phyloP scores from a whole-genome alignment of 1,139 yeast genomes.

The Meyerozyma guilliermondii region DNA sequence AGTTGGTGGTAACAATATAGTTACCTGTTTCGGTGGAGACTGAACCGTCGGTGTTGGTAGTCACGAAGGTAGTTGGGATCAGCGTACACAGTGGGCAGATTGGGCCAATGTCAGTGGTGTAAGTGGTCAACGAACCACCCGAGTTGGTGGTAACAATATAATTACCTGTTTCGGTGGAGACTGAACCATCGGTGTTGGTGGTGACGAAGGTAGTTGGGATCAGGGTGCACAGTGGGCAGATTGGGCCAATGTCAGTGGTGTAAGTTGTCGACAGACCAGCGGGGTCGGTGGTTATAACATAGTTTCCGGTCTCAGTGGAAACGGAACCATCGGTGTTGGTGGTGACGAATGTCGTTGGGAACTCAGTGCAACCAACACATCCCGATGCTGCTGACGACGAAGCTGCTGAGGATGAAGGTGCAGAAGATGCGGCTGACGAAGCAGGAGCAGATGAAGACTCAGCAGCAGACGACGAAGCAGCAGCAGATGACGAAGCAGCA shows the following conservation, averaged over 20 bases:
- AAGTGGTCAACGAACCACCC: neutral
- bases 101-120: neutral
- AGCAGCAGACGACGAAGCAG: too few species aligned
- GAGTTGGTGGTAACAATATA: slow-evolving; percentile 5
- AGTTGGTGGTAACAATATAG: slow-evolving; percentile 1
- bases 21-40: slow-evolving; percentile 1
- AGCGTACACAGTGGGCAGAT: neutral
- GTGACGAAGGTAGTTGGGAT: slow-evolving; percentile 5
- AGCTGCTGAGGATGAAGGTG: too few species aligned
- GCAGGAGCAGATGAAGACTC: too few species aligned
- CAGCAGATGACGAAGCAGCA: neutral
- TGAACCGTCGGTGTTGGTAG: slow-evolving; percentile 3
- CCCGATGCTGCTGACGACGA: too few species aligned
- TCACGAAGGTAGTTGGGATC: neutral
- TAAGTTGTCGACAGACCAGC: neutral
- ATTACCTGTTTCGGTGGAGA: slow-evolving; percentile 5
- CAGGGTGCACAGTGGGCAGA: slow-evolving; percentile 4
- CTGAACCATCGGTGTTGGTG: slow-evolving; percentile 6
- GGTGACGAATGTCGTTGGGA: slow-evolving; percentile 1
- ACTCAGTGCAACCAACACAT: neutral
- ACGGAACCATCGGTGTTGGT: slow-evolving; percentile 3
- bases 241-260: neutral
- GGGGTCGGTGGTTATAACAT: slow-evolving; percentile 1
- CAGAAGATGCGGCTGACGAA: too few species aligned
- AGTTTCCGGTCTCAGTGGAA: slow-evolving; percentile 2